Percentiles rank a stretch among this genome's conserved stretches.
These are phyloP conservation scores for Colletotrichum magnum DNA, from an alignment of 2,329 filamentous ascomycete genomes.

Conservation along the genomic window DNA sequence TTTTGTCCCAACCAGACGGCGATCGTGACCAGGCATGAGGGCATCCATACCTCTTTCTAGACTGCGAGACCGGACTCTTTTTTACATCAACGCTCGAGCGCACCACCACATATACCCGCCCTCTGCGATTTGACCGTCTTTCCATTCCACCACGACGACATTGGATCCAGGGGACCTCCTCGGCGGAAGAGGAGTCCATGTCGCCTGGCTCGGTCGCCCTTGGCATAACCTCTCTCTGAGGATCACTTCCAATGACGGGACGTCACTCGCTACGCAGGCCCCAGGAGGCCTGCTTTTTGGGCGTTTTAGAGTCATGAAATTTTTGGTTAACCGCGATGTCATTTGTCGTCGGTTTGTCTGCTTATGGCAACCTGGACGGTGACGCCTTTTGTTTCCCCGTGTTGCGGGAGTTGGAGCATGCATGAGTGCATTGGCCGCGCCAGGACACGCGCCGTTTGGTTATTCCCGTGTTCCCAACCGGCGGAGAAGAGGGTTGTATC, in stretches of 20 bases:
- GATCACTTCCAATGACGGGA: constrained; percentile 18
- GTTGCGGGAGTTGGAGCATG: constrained; percentile 23
- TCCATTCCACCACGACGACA: constrained; percentile 2
- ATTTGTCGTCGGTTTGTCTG: constrained; percentile 29
- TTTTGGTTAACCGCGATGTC: constrained; percentile 14
- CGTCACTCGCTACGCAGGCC: constrained; percentile 29
- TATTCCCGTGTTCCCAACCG: constrained; percentile 3
- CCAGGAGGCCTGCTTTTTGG: constrained; percentile 2
- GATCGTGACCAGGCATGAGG: constrained; percentile 52
- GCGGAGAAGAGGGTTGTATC: constrained; percentile 13
- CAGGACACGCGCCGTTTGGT: constrained; percentile 7
- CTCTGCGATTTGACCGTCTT: constrained; percentile 28
- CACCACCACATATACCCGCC: constrained; percentile 36
- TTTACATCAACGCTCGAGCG: constrained; percentile 25
- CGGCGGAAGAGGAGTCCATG: not conserved
- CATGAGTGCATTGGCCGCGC: constrained; percentile 1
- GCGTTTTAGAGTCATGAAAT: constrained; percentile 28
- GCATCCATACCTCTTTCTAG: constrained; percentile 16
- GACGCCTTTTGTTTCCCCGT: constrained; percentile 24
- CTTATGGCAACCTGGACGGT: constrained; percentile 25
- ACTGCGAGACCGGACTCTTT: constrained; percentile 31
- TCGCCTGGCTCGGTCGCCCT: not conserved
- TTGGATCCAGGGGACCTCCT: constrained; percentile 3
- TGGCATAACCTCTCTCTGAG: constrained; percentile 14
- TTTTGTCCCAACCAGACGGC: constrained; percentile 50